Conservation (phyloP, 768 basidiomycete genomes). For the Calvatia gigantea region DNA sequence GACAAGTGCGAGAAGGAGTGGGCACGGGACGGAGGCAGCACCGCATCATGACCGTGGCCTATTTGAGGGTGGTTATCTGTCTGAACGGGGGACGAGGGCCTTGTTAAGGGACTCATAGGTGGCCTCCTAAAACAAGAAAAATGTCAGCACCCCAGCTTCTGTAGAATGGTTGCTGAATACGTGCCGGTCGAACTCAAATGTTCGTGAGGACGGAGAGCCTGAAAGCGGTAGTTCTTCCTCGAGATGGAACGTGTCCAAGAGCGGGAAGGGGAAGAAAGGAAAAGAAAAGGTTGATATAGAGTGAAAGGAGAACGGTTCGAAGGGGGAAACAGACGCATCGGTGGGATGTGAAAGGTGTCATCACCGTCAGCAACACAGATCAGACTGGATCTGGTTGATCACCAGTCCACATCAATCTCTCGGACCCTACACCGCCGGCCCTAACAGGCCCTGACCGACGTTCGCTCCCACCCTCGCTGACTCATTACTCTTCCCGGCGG, state of each 20-base stretch:
- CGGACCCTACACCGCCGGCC: not conserved
- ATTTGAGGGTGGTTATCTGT: not conserved
- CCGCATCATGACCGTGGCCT: not conserved
- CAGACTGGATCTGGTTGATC: not conserved
- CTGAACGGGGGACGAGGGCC: not conserved
- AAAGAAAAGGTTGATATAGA: not conserved
- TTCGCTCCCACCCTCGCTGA: not conserved
- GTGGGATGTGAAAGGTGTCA: not conserved
- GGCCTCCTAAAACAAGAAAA: not conserved
- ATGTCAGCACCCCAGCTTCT: not conserved
- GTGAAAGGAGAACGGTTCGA: not conserved
- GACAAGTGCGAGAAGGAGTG: conserved; percentile 1
- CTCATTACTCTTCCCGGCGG: not conserved
- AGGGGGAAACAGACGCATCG: not conserved
- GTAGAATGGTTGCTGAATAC: not conserved
- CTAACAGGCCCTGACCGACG: not conserved
- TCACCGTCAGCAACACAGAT: not conserved
- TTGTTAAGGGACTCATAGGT: not conserved
- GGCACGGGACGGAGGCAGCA: not conserved
- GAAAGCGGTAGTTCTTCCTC: not conserved
- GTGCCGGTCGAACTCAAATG: not conserved
- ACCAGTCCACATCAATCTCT: not conserved
- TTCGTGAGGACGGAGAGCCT: not conserved
- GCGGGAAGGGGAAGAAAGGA: not conserved
- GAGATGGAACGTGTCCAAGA: not conserved